A percentile compares a stretch with the other conserved stretches of the same genome.
Evolutionary conservation across 2,329 filamentous ascomycete genomes (phyloP).

Genomic region (Onygenales sp.): DNA sequence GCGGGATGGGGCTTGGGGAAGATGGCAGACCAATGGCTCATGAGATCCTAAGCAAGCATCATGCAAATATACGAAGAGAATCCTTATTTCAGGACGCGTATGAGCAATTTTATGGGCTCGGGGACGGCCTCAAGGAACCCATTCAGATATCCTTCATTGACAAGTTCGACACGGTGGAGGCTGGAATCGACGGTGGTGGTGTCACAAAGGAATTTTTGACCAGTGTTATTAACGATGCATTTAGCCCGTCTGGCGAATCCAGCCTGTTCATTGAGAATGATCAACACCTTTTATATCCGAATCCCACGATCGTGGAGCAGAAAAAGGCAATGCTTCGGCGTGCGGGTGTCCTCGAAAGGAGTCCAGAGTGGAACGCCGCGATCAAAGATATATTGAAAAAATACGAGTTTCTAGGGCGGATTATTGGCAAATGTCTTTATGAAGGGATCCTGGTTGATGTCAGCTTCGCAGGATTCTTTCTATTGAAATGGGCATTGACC

Average conservation of each 20-base stretch:
- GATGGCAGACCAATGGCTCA: conserved; percentile 31
- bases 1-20: conserved; percentile 27
- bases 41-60: conserved; percentile 48
- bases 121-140: conserved; percentile 79
- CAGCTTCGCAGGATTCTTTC: conserved; percentile 87
- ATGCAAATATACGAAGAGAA: conserved; percentile 69
- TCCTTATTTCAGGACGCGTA: conserved; percentile 80
- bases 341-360: conserved; percentile 43
- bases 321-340: conserved; percentile 49
- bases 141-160: conserved; percentile 97
- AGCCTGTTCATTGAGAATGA: conserved; percentile 75
- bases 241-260: conserved; percentile 49
- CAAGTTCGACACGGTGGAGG: conserved; percentile 74
- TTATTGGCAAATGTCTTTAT: conserved; percentile 94
- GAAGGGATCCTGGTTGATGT: conserved; percentile 93
- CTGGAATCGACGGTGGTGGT: conserved; percentile 91
- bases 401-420: conserved; percentile 85
- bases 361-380: conserved; percentile 46
- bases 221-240: conserved; percentile 77
- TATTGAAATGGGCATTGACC: conserved; percentile 85
- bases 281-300: conserved; percentile 79
- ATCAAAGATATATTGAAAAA: conserved; percentile 56
- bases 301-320: conserved; percentile 67
- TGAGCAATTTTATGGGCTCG: conserved; percentile 69
- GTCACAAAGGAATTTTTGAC: conserved; percentile 97